Percentiles rank a stretch among this genome's conserved stretches.
Evolutionary conservation across 2,329 filamentous ascomycete species (phyloP).

Genomic region (Aspergillus unguis): DNA sequence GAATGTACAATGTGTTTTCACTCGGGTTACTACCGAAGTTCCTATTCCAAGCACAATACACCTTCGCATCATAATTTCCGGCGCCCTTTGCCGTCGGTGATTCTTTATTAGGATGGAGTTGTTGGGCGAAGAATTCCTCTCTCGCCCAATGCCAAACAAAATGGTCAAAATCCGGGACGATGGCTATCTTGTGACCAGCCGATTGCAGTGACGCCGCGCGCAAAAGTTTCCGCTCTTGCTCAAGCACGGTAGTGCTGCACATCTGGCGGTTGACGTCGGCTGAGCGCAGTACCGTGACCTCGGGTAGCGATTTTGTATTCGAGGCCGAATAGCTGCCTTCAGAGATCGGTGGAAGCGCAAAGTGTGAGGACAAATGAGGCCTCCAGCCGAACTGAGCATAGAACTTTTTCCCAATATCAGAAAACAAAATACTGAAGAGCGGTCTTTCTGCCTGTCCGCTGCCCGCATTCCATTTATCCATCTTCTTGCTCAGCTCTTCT

Average conservation of each 20-base stretch:
- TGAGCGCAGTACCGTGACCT: constrained; percentile 30
- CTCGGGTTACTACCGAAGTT: constrained; percentile 36
- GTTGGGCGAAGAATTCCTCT: constrained; percentile 71
- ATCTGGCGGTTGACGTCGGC: constrained; percentile 44
- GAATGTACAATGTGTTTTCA: constrained; percentile 42
- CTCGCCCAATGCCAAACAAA: constrained; percentile 76
- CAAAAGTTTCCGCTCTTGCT: constrained; percentile 62
- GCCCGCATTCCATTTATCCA: constrained; percentile 53
- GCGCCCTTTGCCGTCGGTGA: constrained; percentile 66
- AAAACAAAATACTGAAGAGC: constrained; percentile 76
- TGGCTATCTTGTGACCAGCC: constrained; percentile 56
- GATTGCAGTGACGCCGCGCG: constrained; percentile 43
- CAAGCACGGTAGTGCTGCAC: constrained; percentile 61
- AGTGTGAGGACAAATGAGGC: constrained; percentile 68
- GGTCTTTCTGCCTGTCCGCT: constrained; percentile 38
- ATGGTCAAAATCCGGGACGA: constrained; percentile 65
- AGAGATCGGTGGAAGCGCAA: constrained; percentile 55
- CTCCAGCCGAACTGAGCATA: constrained; percentile 77
- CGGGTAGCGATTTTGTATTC: constrained; percentile 23
- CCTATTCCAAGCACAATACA: constrained; percentile 43
- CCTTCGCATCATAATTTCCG: constrained; percentile 49
- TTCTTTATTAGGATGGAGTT: constrained; percentile 53
- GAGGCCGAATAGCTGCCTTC: constrained; percentile 20
- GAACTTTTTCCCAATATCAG: constrained; percentile 79
- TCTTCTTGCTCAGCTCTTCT: constrained; percentile 56